Base-by-base conservation (phyloP, 345 rosid genomes). In the Lumnitzera racemosa region DNA sequence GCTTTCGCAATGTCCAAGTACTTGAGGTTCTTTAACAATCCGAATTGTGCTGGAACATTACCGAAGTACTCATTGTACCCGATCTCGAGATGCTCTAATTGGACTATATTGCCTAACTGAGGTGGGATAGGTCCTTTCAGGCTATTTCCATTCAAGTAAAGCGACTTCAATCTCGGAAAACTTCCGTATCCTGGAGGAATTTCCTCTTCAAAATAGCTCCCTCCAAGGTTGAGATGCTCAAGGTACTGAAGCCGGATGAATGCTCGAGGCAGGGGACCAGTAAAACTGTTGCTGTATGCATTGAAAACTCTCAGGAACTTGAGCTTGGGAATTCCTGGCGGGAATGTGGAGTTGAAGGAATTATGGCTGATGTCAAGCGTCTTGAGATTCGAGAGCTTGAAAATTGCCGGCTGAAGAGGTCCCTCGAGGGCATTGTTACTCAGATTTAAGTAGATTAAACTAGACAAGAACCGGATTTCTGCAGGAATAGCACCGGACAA, bases 221-320 rank as follows among this genome's bases (percentile, higher is more conserved):
- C 99, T 2, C 96, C 94, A 11, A 94, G 83, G 71, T 90, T 94
- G 70, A 90, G 91, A 71, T 71, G 74, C 80, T 94, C 91, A 50
- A 94, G 70, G 78, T 63, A 84, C 61, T 67, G 83, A 15, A 90
- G 74, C 29, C 60, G 58, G 29, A 74, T 46, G 17, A 90, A 55
- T 13, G 86, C 99, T 3, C 13, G 27, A 5, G 96, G 95, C 3
- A 90, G 53, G 1, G 74, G 70, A 9, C 99, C 97, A 2, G 74
- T 76, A 80, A 94, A 90, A 66, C 71, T 78, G 74, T 90, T 94
- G 72, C 89, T 90, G 74, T 69, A 94, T 1, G 89, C 99, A 56
- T 83, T 75, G 70, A 94, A 74, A 52, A 80, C 41, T 58, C 61
- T 76, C 53, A 94, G 56, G 61, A 76, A 79, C 83, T 68, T 84